These are phyloP conservation scores for Rhodotorula diobovata DNA, from an alignment of 768 basidiomycete genomes.

Conservation along the genomic window DNA sequence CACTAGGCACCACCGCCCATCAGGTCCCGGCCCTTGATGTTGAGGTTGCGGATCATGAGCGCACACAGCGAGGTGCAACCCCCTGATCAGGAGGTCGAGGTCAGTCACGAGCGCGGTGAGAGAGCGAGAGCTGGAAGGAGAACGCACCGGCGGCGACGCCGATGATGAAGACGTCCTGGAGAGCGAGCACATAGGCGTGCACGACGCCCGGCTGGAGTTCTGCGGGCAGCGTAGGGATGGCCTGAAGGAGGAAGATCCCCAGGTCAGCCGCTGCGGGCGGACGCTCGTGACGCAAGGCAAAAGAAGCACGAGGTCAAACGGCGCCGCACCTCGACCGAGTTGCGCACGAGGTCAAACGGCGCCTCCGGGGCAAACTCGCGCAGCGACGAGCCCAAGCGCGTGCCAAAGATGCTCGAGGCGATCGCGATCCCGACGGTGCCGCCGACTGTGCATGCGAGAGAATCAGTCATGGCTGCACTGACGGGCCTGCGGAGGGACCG, in stretches of 20 bases:
- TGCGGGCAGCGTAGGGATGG: conserved; percentile 44
- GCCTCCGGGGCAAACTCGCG: conserved; percentile 29
- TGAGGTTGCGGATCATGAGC: conserved; percentile 45
- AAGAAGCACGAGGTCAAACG: no score
- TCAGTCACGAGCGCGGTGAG: not conserved
- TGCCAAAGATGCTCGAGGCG: conserved; percentile 18
- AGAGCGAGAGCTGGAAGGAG: no score
- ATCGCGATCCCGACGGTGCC: conserved; percentile 41
- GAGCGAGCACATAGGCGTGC: conserved; percentile 38
- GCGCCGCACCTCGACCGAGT: conserved; percentile 42
- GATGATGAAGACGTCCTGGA: conserved; percentile 47
- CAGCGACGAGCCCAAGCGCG: conserved; percentile 40
- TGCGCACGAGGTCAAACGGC: conserved; percentile 45
- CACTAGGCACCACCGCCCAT: conserved; percentile 14
- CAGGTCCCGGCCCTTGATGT: conserved; percentile 34
- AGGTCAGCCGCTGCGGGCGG: no score
- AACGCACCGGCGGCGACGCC: conserved; percentile 43
- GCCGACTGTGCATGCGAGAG: conserved; percentile 18
- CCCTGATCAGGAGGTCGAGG: conserved; percentile 20
- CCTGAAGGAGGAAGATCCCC: conserved; percentile 29
- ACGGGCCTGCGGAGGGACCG: no score
- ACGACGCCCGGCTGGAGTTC: conserved; percentile 35
- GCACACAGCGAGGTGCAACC: conserved; percentile 44
- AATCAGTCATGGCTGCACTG: not conserved
- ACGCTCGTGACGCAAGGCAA: conserved; percentile 23